A percentile compares a stretch with the other conserved stretches of the same genome.
Conservation (phyloP, 768 basidiomycete genomes). For the Boletales sp. region DNA sequence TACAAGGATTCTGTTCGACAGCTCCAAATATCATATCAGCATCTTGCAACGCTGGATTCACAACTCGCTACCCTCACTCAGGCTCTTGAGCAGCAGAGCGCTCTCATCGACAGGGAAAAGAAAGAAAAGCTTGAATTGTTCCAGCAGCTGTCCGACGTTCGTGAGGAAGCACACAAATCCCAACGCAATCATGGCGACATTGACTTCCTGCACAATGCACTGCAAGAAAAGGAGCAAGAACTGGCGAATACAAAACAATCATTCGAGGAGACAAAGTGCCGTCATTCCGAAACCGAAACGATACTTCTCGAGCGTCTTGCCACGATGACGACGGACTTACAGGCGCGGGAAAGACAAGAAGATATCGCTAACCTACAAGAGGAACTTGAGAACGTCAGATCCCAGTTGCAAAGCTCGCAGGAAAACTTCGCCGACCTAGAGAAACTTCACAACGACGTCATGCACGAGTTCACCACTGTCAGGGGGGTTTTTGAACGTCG, state of each 20-base stretch:
- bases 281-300: conserved; percentile 32
- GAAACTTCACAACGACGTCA: conserved; percentile 19
- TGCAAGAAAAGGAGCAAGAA: conserved; percentile 33
- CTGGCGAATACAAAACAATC: conserved; percentile 34
- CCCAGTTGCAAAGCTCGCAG: conserved; percentile 18
- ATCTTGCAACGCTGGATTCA: conserved; percentile 14
- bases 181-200: conserved; percentile 22
- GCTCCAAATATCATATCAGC: conserved; percentile 8
- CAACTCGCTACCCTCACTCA: conserved; percentile 11
- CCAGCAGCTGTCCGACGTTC: conserved; percentile 7
- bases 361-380: conserved; percentile 19
- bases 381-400: conserved; percentile 24
- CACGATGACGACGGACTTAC: conserved; percentile 17
- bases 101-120: conserved; percentile 3
- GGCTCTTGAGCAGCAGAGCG: conserved; percentile 12
- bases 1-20: conserved; percentile 14
- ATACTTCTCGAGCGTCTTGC: conserved; percentile 28
- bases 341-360: conserved; percentile 9
- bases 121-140: conserved; percentile 10
- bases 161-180: neutral
- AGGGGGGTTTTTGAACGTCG: conserved; percentile 31
- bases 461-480: conserved; percentile 20
- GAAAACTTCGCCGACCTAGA: conserved; percentile 26
- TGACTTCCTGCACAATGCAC: conserved; percentile 37
- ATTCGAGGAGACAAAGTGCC: conserved; percentile 31